Evolutionary conservation across 106 monocot genomes (phyloP), one percentile per base, ranked within the genome.

Genomic region (Platanthera guangdongensis): DNA sequence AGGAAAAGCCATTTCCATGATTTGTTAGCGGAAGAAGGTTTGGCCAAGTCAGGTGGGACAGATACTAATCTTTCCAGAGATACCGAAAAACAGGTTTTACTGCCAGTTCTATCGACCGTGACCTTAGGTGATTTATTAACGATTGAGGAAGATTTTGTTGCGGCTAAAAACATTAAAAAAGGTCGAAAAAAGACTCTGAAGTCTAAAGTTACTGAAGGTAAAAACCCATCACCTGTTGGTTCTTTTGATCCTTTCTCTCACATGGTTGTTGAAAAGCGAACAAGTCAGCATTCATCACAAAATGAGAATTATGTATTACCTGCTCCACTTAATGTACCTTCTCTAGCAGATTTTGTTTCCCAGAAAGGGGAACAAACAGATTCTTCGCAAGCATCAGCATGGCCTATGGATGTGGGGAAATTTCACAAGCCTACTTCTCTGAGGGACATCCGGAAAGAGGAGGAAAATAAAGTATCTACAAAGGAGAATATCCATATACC

Each of bases 81-180:
- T 72, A 77, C 76, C 21, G 77, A 75, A 22, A 68, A 25, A 72
- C 39, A 57, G 30, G 14, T 48, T 64, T 71, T 80, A 50, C 72
- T 77, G 9, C 54, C 85, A 13, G 71, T 72, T 1, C 39, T 76
- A 67, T 73, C 63, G 45, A 18, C 57, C 1, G 67, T 50, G 13
- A 16, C 73, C 11, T 57, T 67, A 65, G 50, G 68, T 55, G 87
- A 84, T 55, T 14, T 12, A 18, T 70, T 51, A 64, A 47, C 49
- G 68, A 18, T 64, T 69, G 87, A 83, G 85, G 97, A 99, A 16
- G 70, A 11, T 76, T 99, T 99, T 84, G 75, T 99, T 71, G 94
- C 94, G 78, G 89, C 97, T 15, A 99, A 94, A 82, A 94, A 99
- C 47, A 80, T 76, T 11, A 99, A 90, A 78, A 99, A 90, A 75